These are phyloP conservation scores for Sclerotinia spermophila DNA, from an alignment of 2,329 filamentous ascomycete genomes.

Conservation along the genomic window DNA sequence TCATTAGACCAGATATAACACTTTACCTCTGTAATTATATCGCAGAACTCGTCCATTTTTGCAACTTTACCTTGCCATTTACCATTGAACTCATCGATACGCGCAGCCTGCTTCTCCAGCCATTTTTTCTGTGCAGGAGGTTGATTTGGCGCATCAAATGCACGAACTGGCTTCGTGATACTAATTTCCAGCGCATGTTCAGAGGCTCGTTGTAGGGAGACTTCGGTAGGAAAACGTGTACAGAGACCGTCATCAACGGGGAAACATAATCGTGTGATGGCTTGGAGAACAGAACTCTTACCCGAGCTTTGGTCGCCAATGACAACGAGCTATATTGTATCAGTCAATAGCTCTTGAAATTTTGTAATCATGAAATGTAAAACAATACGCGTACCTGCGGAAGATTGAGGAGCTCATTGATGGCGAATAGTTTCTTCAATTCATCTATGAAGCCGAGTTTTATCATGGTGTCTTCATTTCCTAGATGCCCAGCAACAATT, in stretches of 20 bases:
- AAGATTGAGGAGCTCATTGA: slow-evolving; percentile 24
- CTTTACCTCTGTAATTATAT: not conserved
- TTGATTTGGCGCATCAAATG: not conserved
- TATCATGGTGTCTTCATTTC: slow-evolving; percentile 2
- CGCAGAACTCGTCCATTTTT: not conserved
- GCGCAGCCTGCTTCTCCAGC: not conserved
- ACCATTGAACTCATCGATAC: not conserved
- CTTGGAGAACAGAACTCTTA: slow-evolving; percentile 37
- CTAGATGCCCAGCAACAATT: not conserved
- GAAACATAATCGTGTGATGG: slow-evolving; percentile 40
- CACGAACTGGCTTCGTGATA: not conserved
- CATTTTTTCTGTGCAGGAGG: not conserved
- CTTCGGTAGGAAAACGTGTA: slow-evolving; percentile 1
- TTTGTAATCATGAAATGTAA: not conserved
- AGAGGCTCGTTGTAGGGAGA: not conserved
- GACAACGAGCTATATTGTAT: slow-evolving; percentile 36
- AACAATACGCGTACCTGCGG: slow-evolving; percentile 20
- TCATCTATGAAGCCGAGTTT: slow-evolving; percentile 25
- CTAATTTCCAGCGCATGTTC: not conserved
- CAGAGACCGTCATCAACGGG: slow-evolving; percentile 34
- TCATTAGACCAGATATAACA: not conserved
- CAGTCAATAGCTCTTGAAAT: rapidly evolving
- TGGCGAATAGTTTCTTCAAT: slow-evolving; percentile 19
- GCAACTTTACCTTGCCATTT: no score
- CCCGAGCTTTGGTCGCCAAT: slow-evolving; percentile 43